Evolutionary conservation across 345 rosid genomes (phyloP), one percentile per base, ranked within the genome.

Genomic region (Trapa incisa): DNA sequence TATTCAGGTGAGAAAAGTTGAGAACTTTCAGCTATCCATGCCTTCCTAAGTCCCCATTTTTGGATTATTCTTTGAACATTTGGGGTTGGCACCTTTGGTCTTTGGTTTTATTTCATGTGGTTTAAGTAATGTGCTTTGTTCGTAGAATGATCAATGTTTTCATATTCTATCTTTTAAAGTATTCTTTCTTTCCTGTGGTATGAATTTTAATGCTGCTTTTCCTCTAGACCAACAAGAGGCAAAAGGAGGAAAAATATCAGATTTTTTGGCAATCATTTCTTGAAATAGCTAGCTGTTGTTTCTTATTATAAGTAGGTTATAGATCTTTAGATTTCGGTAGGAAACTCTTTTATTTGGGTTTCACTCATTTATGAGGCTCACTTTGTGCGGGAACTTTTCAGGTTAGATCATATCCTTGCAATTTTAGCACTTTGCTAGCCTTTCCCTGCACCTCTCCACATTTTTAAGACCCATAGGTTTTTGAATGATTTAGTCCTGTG

Each of bases 1-100:
- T 68, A 73, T 88, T 87, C 96, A 92, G 98, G 98, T 90, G 72
- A 64, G 57, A 61, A 67, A 32, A 9, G 15, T 45, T 37, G 42
- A 22, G 16, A 64, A 68, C 60, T 73, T 53, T 58, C 70, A 67
- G 58, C 42, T 61, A 10, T 60, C 64, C 53, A 47, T 73, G 5
- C 9, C 53, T 63, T 47, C 43, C 52, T 52, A 12, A 64, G 67
- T 52, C 63, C 17, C 37, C 53, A 61, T 47, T 68, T 69, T 74
- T 74, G 53, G 57, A 63, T 66, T 35, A 77, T 47, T 6, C 60
- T 54, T 29, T 29, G 32, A 16, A n/a, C 38, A 58, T 32, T 58
- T 58, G 38, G 63, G 35, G 8, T 58, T 2, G 63, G 16, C 10
- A 16, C 63, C 32, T 0, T 32, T 11, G 33, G 10, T 58, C 37